Evolutionary conservation across 2,329 filamentous ascomycete genomes (phyloP).

Genomic region (Orbilia oligospora): DNA sequence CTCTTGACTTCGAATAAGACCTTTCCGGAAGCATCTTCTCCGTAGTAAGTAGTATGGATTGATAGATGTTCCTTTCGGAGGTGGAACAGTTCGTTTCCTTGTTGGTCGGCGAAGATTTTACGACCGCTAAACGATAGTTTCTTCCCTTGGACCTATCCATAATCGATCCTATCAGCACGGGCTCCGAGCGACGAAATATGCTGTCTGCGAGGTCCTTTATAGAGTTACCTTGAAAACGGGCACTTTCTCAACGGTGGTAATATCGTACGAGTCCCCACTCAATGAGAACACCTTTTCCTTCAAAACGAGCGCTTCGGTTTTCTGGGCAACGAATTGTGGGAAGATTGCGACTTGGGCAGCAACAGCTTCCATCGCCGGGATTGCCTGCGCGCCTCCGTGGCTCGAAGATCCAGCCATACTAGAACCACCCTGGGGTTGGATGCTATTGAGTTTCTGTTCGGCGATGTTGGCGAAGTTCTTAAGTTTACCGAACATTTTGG

Average conservation of each 20-base stretch:
- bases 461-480: constrained; percentile 35
- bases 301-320: constrained; percentile 70
- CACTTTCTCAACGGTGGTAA: constrained; percentile 72
- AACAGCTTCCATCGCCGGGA: constrained; percentile 26
- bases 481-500: constrained; percentile 51
- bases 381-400: background rate
- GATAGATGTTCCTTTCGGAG: constrained; percentile 72
- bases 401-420: constrained; percentile 33
- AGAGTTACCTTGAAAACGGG: constrained; percentile 69
- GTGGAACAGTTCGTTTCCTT: constrained; percentile 73
- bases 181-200: too few species aligned
- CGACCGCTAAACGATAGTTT: constrained; percentile 71
- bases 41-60: constrained; percentile 71
- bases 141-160: constrained; percentile 70
- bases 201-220: background rate
- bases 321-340: constrained; percentile 56
- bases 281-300: constrained; percentile 76
- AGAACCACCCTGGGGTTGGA: constrained; percentile 18
- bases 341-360: constrained; percentile 47
- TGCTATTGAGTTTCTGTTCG: constrained; percentile 27
- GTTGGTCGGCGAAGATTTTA: constrained; percentile 73
- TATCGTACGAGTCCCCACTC: constrained; percentile 76
- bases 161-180: background rate
- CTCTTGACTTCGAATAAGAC: constrained; percentile 73
- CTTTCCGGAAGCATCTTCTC: constrained; percentile 68